These are phyloP conservation scores for Umbilicus rupestris DNA, from an alignment of 164 flowering plant species.

Conservation along the genomic window DNA sequence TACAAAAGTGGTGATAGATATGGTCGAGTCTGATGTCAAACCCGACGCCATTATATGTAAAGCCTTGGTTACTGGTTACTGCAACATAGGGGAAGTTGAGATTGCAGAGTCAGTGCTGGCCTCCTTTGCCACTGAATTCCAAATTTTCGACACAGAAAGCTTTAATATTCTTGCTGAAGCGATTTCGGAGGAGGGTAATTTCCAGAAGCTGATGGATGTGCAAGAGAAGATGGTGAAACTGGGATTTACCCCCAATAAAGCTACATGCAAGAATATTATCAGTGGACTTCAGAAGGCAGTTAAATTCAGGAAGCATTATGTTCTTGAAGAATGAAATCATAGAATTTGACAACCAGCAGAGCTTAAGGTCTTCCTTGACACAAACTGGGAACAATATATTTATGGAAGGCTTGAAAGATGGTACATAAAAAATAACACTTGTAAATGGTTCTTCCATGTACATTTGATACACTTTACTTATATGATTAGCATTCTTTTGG, in stretches of 20 bases:
- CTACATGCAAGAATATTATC: conserved; percentile 57
- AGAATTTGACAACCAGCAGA: no score
- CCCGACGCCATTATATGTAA: conserved; percentile 50
- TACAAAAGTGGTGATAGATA: conserved; percentile 46
- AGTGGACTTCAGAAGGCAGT: conserved; percentile 37
- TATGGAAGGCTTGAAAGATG: no score
- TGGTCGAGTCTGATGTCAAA: conserved; percentile 39
- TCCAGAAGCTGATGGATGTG: conserved; percentile 37
- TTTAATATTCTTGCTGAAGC: conserved; percentile 40
- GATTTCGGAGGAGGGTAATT: conserved; percentile 35
- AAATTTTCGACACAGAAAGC: conserved; percentile 41
- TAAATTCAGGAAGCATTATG: conserved; percentile 12
- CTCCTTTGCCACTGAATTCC: conserved; percentile 42
- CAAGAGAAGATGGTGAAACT: conserved; percentile 57
- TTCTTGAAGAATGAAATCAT: conserved; percentile 1
- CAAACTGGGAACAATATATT: no score
- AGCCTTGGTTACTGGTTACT: conserved; percentile 49
- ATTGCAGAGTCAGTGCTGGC: conserved; percentile 52
- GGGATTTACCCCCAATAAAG: conserved; percentile 54
- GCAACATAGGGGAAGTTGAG: conserved; percentile 32
- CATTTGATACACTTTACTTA: no score
- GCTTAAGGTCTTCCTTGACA: no score
- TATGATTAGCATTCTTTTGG: no score
- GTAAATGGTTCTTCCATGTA: no score
- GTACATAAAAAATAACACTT: no score